These are phyloP conservation scores for Bipolaris gigantea DNA, from an alignment of 2,329 filamentous ascomycete species.

Conservation along the genomic window DNA sequence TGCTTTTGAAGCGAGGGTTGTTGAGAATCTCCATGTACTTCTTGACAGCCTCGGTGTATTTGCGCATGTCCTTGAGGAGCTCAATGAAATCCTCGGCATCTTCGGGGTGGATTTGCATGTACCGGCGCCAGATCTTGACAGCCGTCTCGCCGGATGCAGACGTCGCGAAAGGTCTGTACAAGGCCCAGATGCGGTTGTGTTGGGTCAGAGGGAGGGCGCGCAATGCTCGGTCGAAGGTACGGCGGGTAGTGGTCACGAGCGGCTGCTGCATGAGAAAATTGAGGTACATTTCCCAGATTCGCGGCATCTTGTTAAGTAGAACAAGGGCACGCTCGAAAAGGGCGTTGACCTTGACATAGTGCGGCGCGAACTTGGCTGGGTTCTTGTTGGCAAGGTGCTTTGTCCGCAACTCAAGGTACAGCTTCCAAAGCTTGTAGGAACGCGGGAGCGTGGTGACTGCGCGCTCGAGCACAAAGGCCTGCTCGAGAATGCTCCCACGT, in stretches of 20 bases:
- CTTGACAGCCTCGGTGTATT: slow-evolving; percentile 88
- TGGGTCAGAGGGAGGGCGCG: slow-evolving; percentile 91
- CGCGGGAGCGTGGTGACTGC: slow-evolving; percentile 87
- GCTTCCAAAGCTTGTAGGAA: slow-evolving; percentile 98
- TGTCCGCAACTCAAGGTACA: slow-evolving; percentile 85
- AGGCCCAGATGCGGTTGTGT: slow-evolving; percentile 91
- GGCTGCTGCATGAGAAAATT: slow-evolving; percentile 88
- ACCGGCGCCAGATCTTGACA: slow-evolving; percentile 89
- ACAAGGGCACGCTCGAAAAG: slow-evolving; percentile 92
- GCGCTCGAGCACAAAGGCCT: slow-evolving; percentile 84
- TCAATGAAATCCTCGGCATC: slow-evolving; percentile 95
- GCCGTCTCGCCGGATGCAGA: slow-evolving; percentile 88
- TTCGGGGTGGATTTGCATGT: slow-evolving; percentile 96
- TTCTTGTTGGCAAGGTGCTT: slow-evolving; percentile 83
- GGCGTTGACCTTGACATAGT: slow-evolving; percentile 92
- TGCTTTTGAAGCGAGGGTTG: slow-evolving; percentile 86
- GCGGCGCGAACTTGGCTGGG: slow-evolving; percentile 73
- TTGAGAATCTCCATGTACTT: slow-evolving; percentile 92
- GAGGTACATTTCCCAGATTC: slow-evolving; percentile 98
- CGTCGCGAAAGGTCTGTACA: slow-evolving; percentile 88
- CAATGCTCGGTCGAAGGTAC: slow-evolving; percentile 88
- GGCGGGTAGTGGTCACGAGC: slow-evolving; percentile 81
- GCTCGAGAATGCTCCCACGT: slow-evolving; percentile 82
- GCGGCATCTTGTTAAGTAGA: slow-evolving; percentile 97
- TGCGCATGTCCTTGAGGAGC: slow-evolving; percentile 74